Evolutionary conservation across 108 stramenopile genomes (phyloP), one percentile per base, ranked within the genome.

Genomic region (Phaeodactylum tricornutum): DNA sequence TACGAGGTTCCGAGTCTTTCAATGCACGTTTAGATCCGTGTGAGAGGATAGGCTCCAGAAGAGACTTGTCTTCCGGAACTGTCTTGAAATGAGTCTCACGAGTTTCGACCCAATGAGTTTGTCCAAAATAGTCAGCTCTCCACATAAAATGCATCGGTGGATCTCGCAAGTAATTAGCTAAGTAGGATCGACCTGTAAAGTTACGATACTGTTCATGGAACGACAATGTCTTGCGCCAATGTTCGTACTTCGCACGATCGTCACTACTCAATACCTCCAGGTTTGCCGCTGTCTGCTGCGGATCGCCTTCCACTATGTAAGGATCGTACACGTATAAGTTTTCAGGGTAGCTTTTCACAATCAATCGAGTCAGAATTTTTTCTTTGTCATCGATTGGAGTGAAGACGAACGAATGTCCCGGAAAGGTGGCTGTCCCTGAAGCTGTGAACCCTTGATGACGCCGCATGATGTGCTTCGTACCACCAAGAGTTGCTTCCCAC

Each of bases 31-130:
- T 35, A 14, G 29, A 48, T 0, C 66, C 62, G 6, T 26, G 11
- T 23, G 34, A 17, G 15, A 30, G 26, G 31, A 85, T 65, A 14
- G 29, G 40, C 1, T 46, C 64, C 49, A 77, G 29, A 30, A 62
- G 62, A 7, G 53, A 46, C 17, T 55, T 48, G 28, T 47, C 43
- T 1, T 72, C 66, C 2, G 83, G 85, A 6, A 61, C 5, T 4
- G 24, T 25, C 4, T 55, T 61, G 55, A 87, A 92, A 43, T 84
- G 82, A 0, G 85, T 87, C 47, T 92, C 85, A 4, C 40, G 42
- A 22, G 84, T 80, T 0, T 67, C 64, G 3, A 87, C 82, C 81
- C 81, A 83, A 51, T 90, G 88, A 29, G 77, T 62, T 47, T 90
- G 88, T 9, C 83, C 81, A 54, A 84, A 86, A 47, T 86, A 77